Percentiles rank a stretch among this genome's conserved stretches.
These are phyloP conservation scores for Wickerhamomyces alni DNA, from an alignment of 805 yeast genomes.

Conservation along the genomic window DNA sequence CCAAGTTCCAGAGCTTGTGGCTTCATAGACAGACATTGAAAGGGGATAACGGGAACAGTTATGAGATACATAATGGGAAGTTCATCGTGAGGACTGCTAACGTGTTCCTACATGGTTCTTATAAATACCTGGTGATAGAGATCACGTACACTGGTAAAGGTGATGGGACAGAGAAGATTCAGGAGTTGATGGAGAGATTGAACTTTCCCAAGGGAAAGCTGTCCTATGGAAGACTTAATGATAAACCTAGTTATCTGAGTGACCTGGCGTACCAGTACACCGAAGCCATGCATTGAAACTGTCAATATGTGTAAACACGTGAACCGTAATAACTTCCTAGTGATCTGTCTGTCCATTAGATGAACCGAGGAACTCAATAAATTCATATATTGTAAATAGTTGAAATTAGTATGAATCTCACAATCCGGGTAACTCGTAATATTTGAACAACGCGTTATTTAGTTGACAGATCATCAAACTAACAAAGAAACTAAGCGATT, in stretches of 20 bases:
- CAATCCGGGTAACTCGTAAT: too few species aligned
- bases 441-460: too few species aligned
- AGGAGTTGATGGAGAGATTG: conserved; percentile 28
- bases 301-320: too few species aligned
- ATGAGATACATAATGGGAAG: conserved; percentile 38
- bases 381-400: too few species aligned
- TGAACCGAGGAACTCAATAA: too few species aligned
- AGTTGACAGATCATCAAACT: too few species aligned
- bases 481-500: neutral
- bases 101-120: conserved; percentile 66
- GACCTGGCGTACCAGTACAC: conserved; percentile 11
- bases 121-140: conserved; percentile 64
- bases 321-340: too few species aligned
- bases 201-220: conserved; percentile 34
- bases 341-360: too few species aligned
- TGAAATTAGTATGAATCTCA: too few species aligned
- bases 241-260: conserved; percentile 5
- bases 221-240: conserved; percentile 28
- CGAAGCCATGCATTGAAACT: conserved; percentile 1
- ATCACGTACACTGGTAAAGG: conserved; percentile 21
- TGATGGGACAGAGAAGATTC: conserved; percentile 4
- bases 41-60: conserved; percentile 72
- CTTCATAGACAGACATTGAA: conserved; percentile 56
- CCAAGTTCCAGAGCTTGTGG: conserved; percentile 68
- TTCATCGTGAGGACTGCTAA: conserved; percentile 59